phyloP scores from a whole-genome alignment of 2,329 filamentous ascomycete species.

The Diaporthe sp. region DNA sequence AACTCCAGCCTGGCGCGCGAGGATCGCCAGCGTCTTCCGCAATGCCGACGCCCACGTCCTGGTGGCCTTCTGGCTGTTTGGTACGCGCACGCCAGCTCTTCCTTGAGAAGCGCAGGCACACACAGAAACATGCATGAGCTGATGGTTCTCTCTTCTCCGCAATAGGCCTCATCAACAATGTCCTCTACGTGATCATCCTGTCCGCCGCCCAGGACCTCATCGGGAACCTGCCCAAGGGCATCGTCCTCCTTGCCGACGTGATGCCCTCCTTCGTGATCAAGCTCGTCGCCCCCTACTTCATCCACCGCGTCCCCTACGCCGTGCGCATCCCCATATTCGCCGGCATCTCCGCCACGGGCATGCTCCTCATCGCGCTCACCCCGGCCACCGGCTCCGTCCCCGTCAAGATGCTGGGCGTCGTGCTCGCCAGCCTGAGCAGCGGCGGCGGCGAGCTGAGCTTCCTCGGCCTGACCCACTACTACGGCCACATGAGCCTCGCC shows the following conservation, averaged over 20 bases:
- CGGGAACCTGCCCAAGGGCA: constrained; percentile 88
- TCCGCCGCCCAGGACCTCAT: constrained; percentile 96
- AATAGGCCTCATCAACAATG: constrained; percentile 92
- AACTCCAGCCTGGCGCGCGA: constrained; percentile 73
- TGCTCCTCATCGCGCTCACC: constrained; percentile 89
- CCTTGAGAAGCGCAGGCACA: not conserved
- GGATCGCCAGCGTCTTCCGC: constrained; percentile 73
- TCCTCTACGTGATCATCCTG: constrained; percentile 97
- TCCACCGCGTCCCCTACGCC: constrained; percentile 87
- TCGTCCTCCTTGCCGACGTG: constrained; percentile 94
- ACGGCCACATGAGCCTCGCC: constrained; percentile 87
- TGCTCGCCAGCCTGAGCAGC: constrained; percentile 86
- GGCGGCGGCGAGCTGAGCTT: constrained; percentile 94
- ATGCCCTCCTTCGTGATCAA: constrained; percentile 91
- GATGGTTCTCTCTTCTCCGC: not conserved
- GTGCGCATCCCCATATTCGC: constrained; percentile 82
- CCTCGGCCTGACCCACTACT: constrained; percentile 91
- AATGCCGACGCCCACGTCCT: constrained; percentile 80
- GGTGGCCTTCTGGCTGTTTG: constrained; percentile 93
- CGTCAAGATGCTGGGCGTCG: constrained; percentile 85
- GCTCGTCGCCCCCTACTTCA: constrained; percentile 92
- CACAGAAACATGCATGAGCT: constrained; percentile 20
- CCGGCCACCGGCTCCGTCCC: constrained; percentile 76
- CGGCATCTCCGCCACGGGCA: constrained; percentile 82
- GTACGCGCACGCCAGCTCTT: constrained; percentile 62